A percentile compares a stretch with the other conserved stretches of the same genome.
Evolutionary conservation across 345 rosid species (phyloP).

Genomic region (Populus pruinosa): DNA sequence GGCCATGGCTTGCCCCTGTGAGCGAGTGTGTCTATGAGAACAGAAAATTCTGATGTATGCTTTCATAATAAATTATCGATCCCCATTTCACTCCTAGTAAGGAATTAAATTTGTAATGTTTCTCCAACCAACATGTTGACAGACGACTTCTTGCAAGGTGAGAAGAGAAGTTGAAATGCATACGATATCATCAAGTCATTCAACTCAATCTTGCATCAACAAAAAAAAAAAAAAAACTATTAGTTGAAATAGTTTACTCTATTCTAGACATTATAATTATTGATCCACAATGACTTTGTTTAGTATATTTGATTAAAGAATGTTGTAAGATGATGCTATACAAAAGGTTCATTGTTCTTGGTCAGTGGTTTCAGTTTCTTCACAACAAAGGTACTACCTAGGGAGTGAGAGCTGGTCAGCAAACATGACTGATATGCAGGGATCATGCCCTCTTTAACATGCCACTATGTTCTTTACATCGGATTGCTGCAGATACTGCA

Average conservation of each 20-base stretch:
- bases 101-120: too few relatives aligned
- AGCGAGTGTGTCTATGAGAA: background rate
- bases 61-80: background rate
- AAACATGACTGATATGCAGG: background rate
- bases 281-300: background rate
- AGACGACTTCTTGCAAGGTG: background rate
- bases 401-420: background rate
- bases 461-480: background rate
- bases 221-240: too few relatives aligned
- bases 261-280: background rate
- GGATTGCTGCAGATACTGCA: too few relatives aligned
- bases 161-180: background rate
- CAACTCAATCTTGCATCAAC: too few relatives aligned
- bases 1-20: background rate
- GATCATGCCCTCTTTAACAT: too few relatives aligned
- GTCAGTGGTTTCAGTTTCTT: too few relatives aligned
- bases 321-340: background rate
- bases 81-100: background rate
- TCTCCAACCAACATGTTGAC: background rate
- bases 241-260: too few relatives aligned
- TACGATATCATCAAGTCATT: too few relatives aligned
- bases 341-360: background rate
- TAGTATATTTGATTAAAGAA: background rate
- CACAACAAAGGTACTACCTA: background rate
- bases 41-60: too few relatives aligned